Evolutionary conservation across 2,329 filamentous ascomycete genomes (phyloP).

Genomic region (Calonectria pteridis): DNA sequence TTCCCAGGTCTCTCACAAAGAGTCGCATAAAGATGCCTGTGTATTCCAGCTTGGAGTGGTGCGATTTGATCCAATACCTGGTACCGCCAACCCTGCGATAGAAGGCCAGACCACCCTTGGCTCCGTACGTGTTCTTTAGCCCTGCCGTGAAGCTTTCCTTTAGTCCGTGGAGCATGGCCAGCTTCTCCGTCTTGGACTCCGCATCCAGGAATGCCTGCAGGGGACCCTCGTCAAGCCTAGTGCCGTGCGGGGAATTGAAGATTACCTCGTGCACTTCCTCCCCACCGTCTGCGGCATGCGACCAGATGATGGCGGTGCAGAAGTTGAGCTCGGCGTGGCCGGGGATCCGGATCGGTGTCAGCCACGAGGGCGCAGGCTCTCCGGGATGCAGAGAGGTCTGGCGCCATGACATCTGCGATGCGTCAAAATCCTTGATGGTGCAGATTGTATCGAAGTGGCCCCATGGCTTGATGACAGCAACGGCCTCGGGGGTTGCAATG

Average conservation of each 20-base stretch:
- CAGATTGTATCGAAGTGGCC: constrained; percentile 37
- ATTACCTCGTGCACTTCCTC: constrained; percentile 37
- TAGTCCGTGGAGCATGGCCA: constrained; percentile 41
- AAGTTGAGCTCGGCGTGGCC: constrained; percentile 36
- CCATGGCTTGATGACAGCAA: constrained; percentile 27
- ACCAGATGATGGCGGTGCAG: constrained; percentile 38
- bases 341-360: constrained; percentile 34
- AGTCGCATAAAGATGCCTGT: constrained; percentile 34
- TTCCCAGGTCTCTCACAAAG: constrained; percentile 25
- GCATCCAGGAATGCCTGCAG: constrained; percentile 36
- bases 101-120: constrained; percentile 33
- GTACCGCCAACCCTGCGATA: constrained; percentile 36
- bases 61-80: constrained; percentile 38
- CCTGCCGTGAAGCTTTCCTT: constrained; percentile 36
- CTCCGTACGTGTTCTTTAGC: constrained; percentile 24
- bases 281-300: constrained; percentile 14
- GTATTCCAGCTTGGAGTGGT: constrained; percentile 30
- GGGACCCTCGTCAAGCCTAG: constrained; percentile 27
- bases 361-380: constrained; percentile 36
- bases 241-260: constrained; percentile 39
- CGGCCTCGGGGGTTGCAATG: constrained; percentile 32
- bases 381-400: constrained; percentile 36
- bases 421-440: constrained; percentile 24
- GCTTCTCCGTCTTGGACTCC: constrained; percentile 36
- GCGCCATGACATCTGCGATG: constrained; percentile 26